Percentiles rank a stretch among this genome's conserved stretches.
Evolutionary conservation across 2,329 filamentous ascomycete species (phyloP).

Genomic region (Arthroderma sp.): DNA sequence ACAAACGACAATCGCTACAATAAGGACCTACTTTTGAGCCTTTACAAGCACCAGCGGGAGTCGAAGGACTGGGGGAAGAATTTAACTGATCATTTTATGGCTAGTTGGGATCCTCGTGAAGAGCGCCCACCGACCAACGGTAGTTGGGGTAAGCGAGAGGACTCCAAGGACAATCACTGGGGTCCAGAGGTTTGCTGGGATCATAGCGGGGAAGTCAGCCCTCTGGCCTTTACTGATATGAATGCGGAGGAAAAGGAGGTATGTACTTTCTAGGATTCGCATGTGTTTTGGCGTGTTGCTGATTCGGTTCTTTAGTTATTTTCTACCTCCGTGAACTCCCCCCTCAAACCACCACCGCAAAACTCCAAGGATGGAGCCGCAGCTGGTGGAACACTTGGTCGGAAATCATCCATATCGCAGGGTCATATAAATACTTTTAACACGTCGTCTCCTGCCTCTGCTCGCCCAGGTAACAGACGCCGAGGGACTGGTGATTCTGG

Average conservation of each 20-base stretch:
- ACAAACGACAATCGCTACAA: slow-evolving; percentile 52
- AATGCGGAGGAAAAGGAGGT: slow-evolving; percentile 54
- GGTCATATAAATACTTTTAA: slow-evolving; percentile 51
- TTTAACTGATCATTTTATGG: slow-evolving; percentile 55
- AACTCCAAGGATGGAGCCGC: slow-evolving; percentile 43
- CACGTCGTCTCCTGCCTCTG: slow-evolving; percentile 58
- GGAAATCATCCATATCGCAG: slow-evolving; percentile 69
- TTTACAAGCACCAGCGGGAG: slow-evolving; percentile 51
- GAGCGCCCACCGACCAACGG: slow-evolving; percentile 49
- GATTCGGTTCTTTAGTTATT: slow-evolving; percentile 49
- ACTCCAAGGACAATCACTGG: slow-evolving; percentile 57
- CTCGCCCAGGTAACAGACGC: slow-evolving; percentile 63
- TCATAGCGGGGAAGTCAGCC: slow-evolving; percentile 51
- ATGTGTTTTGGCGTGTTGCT: slow-evolving; percentile 9
- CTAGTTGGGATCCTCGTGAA: slow-evolving; percentile 59
- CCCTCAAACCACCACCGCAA: slow-evolving; percentile 70
- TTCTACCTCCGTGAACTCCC: slow-evolving; percentile 77
- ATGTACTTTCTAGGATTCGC: slow-evolving; percentile 14
- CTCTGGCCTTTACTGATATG: slow-evolving; percentile 62
- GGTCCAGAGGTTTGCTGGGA: slow-evolving; percentile 95
- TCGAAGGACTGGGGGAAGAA: slow-evolving; percentile 44
- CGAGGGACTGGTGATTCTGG: slow-evolving; percentile 70
- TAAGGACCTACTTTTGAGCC: slow-evolving; percentile 63
- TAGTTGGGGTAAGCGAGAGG: slow-evolving; percentile 65
- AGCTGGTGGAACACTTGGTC: slow-evolving; percentile 39